Base-by-base conservation (phyloP, 805 yeast genomes). In the Kuraishia capsulata region DNA sequence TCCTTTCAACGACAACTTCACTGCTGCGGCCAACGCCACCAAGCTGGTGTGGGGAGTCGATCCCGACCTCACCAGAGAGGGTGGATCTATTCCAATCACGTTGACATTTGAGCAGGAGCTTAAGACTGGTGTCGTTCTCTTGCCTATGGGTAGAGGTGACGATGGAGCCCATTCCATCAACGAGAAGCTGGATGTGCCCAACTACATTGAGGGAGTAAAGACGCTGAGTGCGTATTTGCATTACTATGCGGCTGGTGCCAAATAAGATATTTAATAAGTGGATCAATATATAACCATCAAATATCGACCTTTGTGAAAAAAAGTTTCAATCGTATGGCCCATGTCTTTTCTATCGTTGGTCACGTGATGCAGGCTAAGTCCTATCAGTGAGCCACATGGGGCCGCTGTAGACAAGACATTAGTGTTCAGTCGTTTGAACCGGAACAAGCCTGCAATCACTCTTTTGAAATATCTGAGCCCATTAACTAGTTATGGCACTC, bases 141-240 rank as follows among this genome's bases (percentile, higher is more conserved):
- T 92, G 51, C 98, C 99, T 46, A 84, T 92, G 83, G 99, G 99
- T 47, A 82, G 94, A 65, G 98, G 98, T 49, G 97, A 92, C 59
- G 99, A 92, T 56, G 98, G 98, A 52, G 98, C 99, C 35, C 99
- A 92, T 62, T 87, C 96, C 18, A 88, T 92, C 53, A 92, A 92
- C 58, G 99, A 92, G 67, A 92, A 92, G 69, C 66, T 92, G 52
- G 84, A 94, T 58, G 69, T 88, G 38, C 66, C 82, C 47, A 92
- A 92, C 71, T 92, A 85, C 64, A 78, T 92, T 49, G 84, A 85
- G 54, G 99, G 99, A 48, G 78, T 84, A 55, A 92, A 92, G 71
- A 83, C 96, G 11, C 74, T 90, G 63, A 81, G 90, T 48, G 96
- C 97, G 16, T 92, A 88, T 64, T 71, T 92, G 57, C 97, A 92